These are phyloP conservation scores for Silene latifolia DNA, from an alignment of 148 eudicot species.

Conservation along the genomic window DNA sequence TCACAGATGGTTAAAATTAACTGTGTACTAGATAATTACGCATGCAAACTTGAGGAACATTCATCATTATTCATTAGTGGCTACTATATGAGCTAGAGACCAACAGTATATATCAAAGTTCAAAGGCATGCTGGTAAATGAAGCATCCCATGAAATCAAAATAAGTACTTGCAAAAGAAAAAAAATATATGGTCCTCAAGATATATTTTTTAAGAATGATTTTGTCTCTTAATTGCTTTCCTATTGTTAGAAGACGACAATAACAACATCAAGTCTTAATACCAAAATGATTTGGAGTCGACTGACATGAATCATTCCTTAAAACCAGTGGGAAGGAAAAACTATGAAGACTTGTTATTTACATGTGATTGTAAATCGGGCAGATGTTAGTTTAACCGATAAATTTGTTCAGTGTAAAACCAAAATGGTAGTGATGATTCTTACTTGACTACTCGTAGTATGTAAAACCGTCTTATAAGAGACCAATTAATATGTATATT, in stretches of 20 bases:
- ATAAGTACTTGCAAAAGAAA: background rate
- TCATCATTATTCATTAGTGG: background rate
- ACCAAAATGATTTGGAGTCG: no score
- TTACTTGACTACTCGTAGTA: no score
- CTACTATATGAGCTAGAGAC: background rate
- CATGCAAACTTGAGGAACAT: background rate
- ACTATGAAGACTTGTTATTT: no score
- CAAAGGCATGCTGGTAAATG: slow-evolving; percentile 3
- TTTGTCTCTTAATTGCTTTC: background rate
- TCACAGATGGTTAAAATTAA: no score
- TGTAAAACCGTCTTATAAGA: no score
- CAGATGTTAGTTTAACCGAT: no score
- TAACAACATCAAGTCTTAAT: no score
- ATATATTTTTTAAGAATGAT: background rate
- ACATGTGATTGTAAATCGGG: no score
- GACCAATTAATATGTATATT: background rate
- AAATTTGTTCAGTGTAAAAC: no score
- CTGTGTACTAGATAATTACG: background rate
- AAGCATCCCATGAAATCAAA: background rate
- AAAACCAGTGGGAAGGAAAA: no score
- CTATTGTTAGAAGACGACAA: background rate
- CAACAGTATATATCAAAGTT: background rate
- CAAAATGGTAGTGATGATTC: no score
- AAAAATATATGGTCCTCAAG: background rate
- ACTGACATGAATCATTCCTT: no score